Evolutionary conservation across 768 basidiomycete genomes (phyloP).

Genomic region (Collybia mongolica): DNA sequence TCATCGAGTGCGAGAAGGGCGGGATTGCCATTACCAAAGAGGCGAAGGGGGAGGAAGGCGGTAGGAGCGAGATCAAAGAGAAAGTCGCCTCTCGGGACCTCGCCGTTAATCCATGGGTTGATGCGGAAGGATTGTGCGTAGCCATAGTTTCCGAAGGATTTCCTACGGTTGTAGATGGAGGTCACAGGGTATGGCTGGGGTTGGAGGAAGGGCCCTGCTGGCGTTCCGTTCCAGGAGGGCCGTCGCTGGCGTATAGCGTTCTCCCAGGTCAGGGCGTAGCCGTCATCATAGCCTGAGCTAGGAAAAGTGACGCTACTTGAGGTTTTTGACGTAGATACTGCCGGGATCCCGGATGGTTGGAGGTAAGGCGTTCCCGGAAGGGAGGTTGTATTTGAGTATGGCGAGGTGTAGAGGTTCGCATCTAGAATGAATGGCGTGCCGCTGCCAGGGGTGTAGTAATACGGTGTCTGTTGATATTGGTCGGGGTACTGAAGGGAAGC

Average conservation of each 20-base stretch:
- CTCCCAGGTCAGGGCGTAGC: not conserved
- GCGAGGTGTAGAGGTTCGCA: not conserved
- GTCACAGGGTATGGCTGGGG: not conserved
- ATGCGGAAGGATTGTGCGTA: constrained; percentile 23
- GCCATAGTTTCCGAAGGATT: not conserved
- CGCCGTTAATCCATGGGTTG: constrained; percentile 54
- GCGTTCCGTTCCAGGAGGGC: not conserved
- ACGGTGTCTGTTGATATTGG: not conserved
- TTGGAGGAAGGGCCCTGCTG: not conserved
- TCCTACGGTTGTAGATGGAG: not conserved
- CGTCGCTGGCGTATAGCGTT: not conserved
- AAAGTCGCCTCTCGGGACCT: constrained; percentile 38
- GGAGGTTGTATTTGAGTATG: not conserved
- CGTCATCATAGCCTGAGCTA: not conserved
- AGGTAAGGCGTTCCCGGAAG: not conserved
- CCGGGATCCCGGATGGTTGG: not conserved
- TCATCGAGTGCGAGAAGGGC: constrained; percentile 40
- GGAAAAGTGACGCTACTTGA: not conserved
- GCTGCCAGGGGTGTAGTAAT: not conserved
- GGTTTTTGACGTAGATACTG: not conserved
- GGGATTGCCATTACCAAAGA: constrained; percentile 36
- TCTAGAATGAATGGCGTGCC: constrained; percentile 1
- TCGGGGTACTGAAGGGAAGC: not conserved
- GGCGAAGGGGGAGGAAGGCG: constrained; percentile 41
- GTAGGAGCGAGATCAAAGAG: constrained; percentile 56